Percentiles rank a stretch among this genome's conserved stretches.
Conservation (phyloP, 441 rosid species). For the Biscutella laevigata region DNA sequence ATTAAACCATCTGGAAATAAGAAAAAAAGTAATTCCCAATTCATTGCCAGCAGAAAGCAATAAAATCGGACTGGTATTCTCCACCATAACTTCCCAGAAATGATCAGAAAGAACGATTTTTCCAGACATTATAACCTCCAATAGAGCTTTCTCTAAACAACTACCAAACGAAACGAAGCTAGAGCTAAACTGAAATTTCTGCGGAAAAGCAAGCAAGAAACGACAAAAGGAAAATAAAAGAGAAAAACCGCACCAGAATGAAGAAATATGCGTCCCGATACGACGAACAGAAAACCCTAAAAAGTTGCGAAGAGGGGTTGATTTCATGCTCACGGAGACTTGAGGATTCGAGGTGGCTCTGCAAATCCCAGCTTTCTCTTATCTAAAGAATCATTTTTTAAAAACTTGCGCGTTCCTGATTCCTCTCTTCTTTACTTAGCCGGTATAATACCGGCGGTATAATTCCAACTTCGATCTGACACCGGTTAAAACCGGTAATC, state of each 20-base stretch:
- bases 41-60: neutral
- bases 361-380: constrained; percentile 22
- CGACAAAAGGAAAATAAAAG: neutral
- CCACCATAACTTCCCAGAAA: neutral
- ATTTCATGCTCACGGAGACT: constrained; percentile 1
- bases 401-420: constrained; percentile 8
- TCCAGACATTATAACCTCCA: neutral
- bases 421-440: constrained; percentile 2
- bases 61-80: neutral
- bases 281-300: constrained; percentile 17
- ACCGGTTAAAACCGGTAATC: constrained; percentile 23
- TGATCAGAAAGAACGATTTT: neutral
- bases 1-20: constrained; percentile 3
- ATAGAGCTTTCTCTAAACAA: neutral
- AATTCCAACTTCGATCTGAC: constrained; percentile 16
- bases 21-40: neutral
- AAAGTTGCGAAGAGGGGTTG: neutral
- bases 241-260: constrained; percentile 19
- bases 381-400: constrained; percentile 15
- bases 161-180: constrained; percentile 1
- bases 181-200: neutral
- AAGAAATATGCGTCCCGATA: neutral
- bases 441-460: no score
- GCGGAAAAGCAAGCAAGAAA: neutral
- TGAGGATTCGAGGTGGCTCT: constrained; percentile 14